A percentile compares a stretch with the other conserved stretches of the same genome.
Evolutionary conservation across 2,329 filamentous ascomycete genomes (phyloP).

Genomic region (Paraconiothyrium brasiliense): DNA sequence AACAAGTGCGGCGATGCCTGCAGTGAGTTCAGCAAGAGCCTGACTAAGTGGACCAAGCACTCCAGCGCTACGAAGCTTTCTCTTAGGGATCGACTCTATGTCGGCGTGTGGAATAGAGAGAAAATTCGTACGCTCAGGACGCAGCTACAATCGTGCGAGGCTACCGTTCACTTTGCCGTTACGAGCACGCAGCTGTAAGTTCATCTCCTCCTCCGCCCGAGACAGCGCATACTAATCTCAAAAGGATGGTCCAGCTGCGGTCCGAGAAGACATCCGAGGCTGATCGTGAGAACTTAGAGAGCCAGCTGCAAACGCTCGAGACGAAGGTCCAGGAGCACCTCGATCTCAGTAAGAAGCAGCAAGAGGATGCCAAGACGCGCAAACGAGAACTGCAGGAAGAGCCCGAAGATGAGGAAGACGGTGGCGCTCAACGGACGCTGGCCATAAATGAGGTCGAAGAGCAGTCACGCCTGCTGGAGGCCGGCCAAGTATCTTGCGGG

Average conservation of each 20-base stretch:
- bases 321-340: conserved; percentile 22
- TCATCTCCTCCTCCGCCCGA: not conserved
- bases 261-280: conserved; percentile 18
- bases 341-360: conserved; percentile 20
- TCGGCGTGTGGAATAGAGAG: conserved; percentile 26
- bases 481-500: conserved; percentile 22
- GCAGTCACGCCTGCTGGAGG: conserved; percentile 20
- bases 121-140: conserved; percentile 23
- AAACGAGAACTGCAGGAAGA: conserved; percentile 18
- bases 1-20: conserved; percentile 24
- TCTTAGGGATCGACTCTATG: conserved; percentile 21
- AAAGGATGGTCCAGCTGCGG: conserved; percentile 20
- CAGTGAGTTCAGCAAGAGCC: conserved; percentile 20
- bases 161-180: conserved; percentile 23
- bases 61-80: conserved; percentile 21
- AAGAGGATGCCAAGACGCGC: conserved; percentile 12
- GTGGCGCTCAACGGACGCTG: conserved; percentile 16
- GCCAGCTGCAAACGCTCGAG: conserved; percentile 20
- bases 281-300: conserved; percentile 12
- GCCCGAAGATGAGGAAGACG: conserved; percentile 23
- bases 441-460: conserved; percentile 24
- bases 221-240: not conserved
- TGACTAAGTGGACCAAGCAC: conserved; percentile 27
- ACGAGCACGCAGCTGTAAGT: conserved; percentile 25
- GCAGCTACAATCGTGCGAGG: conserved; percentile 21